Base-by-base conservation (phyloP, 306 rosid genomes). In the Quercus alba region DNA sequence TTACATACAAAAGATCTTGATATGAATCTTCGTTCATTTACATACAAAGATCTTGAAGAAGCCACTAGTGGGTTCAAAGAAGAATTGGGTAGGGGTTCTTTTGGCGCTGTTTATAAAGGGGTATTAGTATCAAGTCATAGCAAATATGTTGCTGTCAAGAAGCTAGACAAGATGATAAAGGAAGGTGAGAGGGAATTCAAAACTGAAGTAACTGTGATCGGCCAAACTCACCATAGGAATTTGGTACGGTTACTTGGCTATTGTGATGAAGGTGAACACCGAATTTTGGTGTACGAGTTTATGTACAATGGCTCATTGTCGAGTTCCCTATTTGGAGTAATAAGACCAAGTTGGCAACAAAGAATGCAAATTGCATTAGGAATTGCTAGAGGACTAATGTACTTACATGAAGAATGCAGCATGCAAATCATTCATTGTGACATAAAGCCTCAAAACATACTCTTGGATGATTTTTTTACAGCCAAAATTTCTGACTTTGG, bases 101-200 rank as follows among this genome's bases (percentile, higher is more conserved):
- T 67, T 67, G 52, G 72, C 26, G 4, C 21, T 18, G 72, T 67
- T 19, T 67, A 67, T 35, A 67, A 67, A 31, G 72, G 72, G 14
- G 72, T 67, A 67, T 1, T 67, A 19, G 26, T 19, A 67, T 33
- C 26, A n/a, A 20, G 51, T 19, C 10, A 33, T 35, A 35, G 14
- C 25, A 33, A 33, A 19, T 11, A 67, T 4, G 72, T 67, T 31
- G 72, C 72, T 18, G 51, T 67, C 23, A 67, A 67, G 51, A 67
- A 35, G 49, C 49, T 67, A 33, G 72, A 67, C 72, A 33, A 67
- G 23, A 13, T 67, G n/a, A 2, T 67, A 23, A 67, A 9, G 15
- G 72, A 67, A 31, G 72, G 72, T 31, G 72, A 67, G 51, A 67
- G n/a, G 72, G 72, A 67, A 35, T 67, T 67, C 51, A 67, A 67